phyloP scores from a whole-genome alignment of 1,284 basidiomycete genomes.

The Fomes fomentarius region DNA sequence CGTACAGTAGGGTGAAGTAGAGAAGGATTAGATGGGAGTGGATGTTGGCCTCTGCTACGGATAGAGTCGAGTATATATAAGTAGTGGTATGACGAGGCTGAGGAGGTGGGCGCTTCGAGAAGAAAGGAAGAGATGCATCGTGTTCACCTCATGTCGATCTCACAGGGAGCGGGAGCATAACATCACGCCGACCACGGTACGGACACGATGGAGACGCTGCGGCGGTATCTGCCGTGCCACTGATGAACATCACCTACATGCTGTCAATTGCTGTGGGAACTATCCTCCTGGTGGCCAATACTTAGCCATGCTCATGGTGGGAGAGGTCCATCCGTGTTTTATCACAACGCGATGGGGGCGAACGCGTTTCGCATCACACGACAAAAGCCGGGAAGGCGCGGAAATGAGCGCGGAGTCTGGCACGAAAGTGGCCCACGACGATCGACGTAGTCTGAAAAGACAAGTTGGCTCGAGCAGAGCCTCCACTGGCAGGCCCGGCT shows the following conservation, averaged over 20 bases:
- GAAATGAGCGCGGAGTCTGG: constrained; percentile 4
- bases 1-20: constrained; percentile 4
- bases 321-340: not conserved
- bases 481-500: constrained; percentile 1
- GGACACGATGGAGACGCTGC: constrained; percentile 6
- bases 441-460: constrained; percentile 9
- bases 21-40: not conserved
- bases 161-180: constrained; percentile 5
- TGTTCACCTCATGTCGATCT: constrained; percentile 18
- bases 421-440: constrained; percentile 3
- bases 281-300: not conserved
- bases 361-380: not conserved
- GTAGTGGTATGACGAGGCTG: not conserved
- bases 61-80: constrained; percentile 12
- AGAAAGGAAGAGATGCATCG: constrained; percentile 24
- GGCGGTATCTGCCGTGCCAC: constrained; percentile 4
- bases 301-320: not conserved
- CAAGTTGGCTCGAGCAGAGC: constrained; percentile 4
- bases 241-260: constrained; percentile 4
- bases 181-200: constrained; percentile 3
- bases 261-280: not conserved
- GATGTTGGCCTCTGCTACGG: constrained; percentile 1
- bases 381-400: constrained; percentile 1
- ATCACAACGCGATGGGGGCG: not conserved
- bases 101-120: constrained; percentile 4